A percentile compares a stretch with the other conserved stretches of the same genome.
phyloP scores from a whole-genome alignment of 2,329 filamentous ascomycete species.

The Colletotrichum gloeosporioides region DNA sequence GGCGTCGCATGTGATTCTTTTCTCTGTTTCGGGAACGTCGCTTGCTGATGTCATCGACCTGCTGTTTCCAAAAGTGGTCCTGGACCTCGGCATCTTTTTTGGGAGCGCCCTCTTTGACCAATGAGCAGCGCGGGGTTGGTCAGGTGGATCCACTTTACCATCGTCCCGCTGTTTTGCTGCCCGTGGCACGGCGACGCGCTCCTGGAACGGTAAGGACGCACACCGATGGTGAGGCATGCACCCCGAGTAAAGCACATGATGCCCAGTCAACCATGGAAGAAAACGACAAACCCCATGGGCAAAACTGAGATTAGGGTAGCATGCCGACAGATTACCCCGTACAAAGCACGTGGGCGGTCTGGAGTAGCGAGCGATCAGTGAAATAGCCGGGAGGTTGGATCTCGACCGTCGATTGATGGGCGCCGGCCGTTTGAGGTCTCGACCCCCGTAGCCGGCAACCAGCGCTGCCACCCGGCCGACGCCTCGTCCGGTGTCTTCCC shows the following conservation, averaged over 20 bases:
- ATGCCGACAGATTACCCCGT: neutral
- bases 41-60: constrained; percentile 21
- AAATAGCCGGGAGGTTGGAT: neutral
- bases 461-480: neutral
- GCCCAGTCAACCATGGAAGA: neutral
- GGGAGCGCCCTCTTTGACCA: neutral
- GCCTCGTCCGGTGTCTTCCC: neutral
- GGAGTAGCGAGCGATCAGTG: neutral
- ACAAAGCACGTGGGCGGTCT: neutral
- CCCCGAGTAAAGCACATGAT: neutral
- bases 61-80: neutral
- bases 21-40: constrained; percentile 5
- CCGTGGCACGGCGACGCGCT: neutral
- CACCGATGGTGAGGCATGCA: neutral
- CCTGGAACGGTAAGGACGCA: neutral
- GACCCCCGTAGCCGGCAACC: neutral
- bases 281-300: neutral
- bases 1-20: constrained; percentile 14
- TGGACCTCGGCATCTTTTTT: constrained; percentile 16
- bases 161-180: neutral
- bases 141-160: neutral
- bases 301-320: neutral
- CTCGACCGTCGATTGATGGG: neutral
- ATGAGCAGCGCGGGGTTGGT: neutral
- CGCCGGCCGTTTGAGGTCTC: neutral